Evolutionary conservation across 306 rosid genomes (phyloP), one percentile per base, ranked within the genome.

Genomic region (Rosa lucieae): DNA sequence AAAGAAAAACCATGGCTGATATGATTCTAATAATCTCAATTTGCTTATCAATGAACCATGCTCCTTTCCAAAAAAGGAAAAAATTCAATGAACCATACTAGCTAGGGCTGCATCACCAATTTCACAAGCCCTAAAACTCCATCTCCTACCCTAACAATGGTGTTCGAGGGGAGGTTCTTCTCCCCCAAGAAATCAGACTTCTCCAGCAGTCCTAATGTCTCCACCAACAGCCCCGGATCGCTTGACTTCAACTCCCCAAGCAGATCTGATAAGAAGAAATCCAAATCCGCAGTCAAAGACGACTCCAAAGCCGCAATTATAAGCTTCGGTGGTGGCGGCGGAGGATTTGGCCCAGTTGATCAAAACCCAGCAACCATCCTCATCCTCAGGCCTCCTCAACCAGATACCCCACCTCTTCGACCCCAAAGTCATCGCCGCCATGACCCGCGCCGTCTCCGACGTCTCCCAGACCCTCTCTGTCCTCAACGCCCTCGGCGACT

Each of bases 121-220:
- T 73, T 37, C 70, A 11, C 69, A 39, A 37, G n/a, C 44, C 78
- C 53, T 51, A 68, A 29, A 10, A 40, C 10, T 15, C 14, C 53
- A 44, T 42, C 23, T 26, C 26, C 8, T 11, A 32, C 83, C 10
- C 8, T 55, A 75, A 78, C 76, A 70, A 95, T 95, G 99, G 97
- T 93, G 65, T 95, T 95, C 88, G 93, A 90, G 74, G 98, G 97
- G 23, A 88, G 99, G 75, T 91, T 95, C 87, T 95, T 95, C 89
- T 92, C 97, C 47, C 89, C 94, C 70, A 95, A 91, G 87, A 91
- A 89, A 82, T 93, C 97, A 14, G 97, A 91, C 76, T 83, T 97
- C 56, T 90, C 97, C 39, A 94, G 79, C 72, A 75, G 92, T 78
- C 93, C 97, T 20, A 94, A 93, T 79, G 92, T 87, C 26, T 87